Evolutionary conservation across 2,329 filamentous ascomycete species (phyloP), one percentile per base, ranked within the genome.

Genomic region (Colletotrichum siamense): DNA sequence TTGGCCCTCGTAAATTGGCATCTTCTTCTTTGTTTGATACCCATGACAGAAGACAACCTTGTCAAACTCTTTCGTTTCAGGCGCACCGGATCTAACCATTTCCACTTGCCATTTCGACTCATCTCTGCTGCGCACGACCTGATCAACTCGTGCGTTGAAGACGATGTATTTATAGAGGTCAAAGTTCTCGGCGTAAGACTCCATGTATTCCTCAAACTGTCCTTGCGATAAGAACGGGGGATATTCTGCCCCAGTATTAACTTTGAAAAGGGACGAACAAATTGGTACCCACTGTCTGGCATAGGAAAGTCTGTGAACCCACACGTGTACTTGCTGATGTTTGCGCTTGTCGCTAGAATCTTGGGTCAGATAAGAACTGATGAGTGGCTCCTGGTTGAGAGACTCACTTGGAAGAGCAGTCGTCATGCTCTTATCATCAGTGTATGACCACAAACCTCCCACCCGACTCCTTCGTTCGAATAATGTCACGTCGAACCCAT

Each of bases 371-470:
- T 5, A 2, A 52, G 10, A 52, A 9, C 3, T 6, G 30, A 9
- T 16, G 32, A 24, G 63, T 59, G 8, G 77, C 8, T 9, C 5
- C 4, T 6, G 78, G 55, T 79, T 70, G 2, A 49, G 61, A 61
- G 4, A 77, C 81, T 72, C 77, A 82, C 83, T 77, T n/a, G 77
- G 79, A n/a, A 85, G 76, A 5, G 83, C 83, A 0, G 84, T 82
- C 3, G 84, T 86, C 71, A 82, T 81, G 3, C 76, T 75, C 13
- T 81, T 79, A 65, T 88, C 84, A 0, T 84, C 80, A 2, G 84
- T 83, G 73, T 85, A 86, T 4, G 84, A 83, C 87, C 86, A 88
- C 4, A 88, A 80, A 0, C 86, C 86, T n/a, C 86, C 86, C 18
- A 87, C 84, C 55, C 83, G 81, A 13, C 78, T 77, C n/a, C 85